Percentiles rank a stretch among this genome's conserved stretches.
Conservation (phyloP, 805 yeast species). For the Saccharomyces jurei region DNA sequence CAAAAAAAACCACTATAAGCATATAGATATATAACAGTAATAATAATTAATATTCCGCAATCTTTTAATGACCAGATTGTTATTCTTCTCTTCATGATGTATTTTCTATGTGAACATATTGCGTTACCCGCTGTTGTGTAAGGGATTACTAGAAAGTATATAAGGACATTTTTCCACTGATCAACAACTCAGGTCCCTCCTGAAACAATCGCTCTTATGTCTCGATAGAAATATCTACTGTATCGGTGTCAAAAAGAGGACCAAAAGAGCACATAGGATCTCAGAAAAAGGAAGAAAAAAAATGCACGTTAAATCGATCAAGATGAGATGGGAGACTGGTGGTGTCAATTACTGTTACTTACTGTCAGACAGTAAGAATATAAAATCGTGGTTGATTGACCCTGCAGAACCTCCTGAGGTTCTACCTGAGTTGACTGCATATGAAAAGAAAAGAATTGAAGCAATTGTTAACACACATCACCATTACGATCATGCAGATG, state of each 20-base stretch:
- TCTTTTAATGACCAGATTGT: background rate
- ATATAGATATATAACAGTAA: background rate
- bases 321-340: slow-evolving; percentile 93
- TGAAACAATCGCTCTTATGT: background rate
- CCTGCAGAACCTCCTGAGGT: slow-evolving; percentile 84
- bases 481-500: slow-evolving; percentile 92
- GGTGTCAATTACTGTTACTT: slow-evolving; percentile 80
- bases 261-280: background rate
- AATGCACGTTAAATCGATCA: slow-evolving; percentile 78
- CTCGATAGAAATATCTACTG: background rate
- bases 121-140: background rate
- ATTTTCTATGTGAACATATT: background rate
- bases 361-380: slow-evolving; percentile 49
- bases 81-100: background rate
- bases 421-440: slow-evolving; percentile 36
- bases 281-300: slow-evolving; percentile 28
- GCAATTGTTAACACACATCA: slow-evolving; percentile 94
- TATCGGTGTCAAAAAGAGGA: background rate
- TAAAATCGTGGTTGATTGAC: slow-evolving; percentile 76
- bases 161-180: background rate
- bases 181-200: background rate
- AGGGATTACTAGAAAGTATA: background rate
- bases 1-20: background rate
- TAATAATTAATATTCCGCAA: background rate
- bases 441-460: slow-evolving; percentile 41